Base-by-base conservation (phyloP, 2,329 filamentous ascomycete genomes). In the Aureobasidium pullulans region DNA sequence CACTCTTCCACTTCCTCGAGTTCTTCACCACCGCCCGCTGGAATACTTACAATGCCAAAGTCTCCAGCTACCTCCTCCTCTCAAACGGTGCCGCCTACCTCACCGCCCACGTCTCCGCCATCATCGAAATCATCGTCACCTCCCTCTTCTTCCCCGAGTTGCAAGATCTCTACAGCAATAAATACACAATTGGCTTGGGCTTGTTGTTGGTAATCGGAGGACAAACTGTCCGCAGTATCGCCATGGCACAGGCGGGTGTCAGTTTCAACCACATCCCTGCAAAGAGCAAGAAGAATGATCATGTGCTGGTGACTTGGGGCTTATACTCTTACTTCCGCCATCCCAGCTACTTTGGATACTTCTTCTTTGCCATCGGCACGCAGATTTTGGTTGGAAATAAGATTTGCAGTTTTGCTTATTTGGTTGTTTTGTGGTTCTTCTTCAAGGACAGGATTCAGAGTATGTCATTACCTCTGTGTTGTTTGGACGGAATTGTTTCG, bases 261-360 rank as follows among this genome's bases (percentile, higher is more conserved):
- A 96, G 89, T 70, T 99, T 99, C 81, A 96, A 96, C 69, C 94
- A 81, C 67, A 84, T 85, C 36, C 85, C 96, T 8, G 90, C 94
- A 73, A 84, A 75, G 46, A 73, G 82, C 63, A 83, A 79, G 62
- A 87, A 85, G 67, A 81, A 84, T 4, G 84, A 83, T 1, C 94
- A 99, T 72, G 79, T 79, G 48, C 81, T 99, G n/a, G 89, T 99
- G 2, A 96, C 88, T 0, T 78, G 78, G 31, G 94, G 94, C 0
- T 76, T 97, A 36, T 99, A 97, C 72, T 76, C 77, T 7, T 72
- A 81, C 46, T 76, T 95, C 56, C 79, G 94, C 28, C 94, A 99
- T 73, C 94, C 94, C 11, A 88, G 88, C 61, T 99, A 99, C 75
- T 96, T 97, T 76, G 94, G 93, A 3, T 99, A 96, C 77, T 99